phyloP scores from a whole-genome alignment of 345 rosid genomes.

The Carallia pectinifolia region DNA sequence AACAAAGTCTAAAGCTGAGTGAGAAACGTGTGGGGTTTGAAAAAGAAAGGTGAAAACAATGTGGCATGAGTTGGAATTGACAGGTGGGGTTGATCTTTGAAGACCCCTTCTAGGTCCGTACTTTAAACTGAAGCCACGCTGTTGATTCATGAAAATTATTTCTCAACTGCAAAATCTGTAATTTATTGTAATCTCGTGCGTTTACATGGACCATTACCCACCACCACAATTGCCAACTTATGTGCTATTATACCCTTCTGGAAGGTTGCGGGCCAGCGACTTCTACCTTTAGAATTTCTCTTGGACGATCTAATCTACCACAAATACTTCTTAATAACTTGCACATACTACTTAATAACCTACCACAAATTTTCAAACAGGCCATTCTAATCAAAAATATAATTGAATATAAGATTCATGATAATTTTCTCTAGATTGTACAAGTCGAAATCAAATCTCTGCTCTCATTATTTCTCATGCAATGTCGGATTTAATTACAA shows the following conservation, averaged over 20 bases:
- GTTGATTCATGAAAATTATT: constrained; percentile 42
- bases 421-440: no score
- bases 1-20: background rate
- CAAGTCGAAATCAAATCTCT: no score
- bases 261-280: constrained; percentile 18
- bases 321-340: background rate
- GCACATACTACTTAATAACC: background rate
- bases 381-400: no score
- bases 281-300: background rate
- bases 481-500: no score
- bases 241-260: constrained; percentile 33
- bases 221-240: constrained; percentile 27
- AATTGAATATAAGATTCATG: no score
- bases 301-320: background rate
- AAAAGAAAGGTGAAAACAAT: background rate
- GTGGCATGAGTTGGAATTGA: constrained; percentile 5
- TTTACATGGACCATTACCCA: constrained; percentile 29
- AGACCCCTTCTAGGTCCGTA: background rate
- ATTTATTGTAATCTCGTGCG: background rate
- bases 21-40: constrained; percentile 24
- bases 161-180: constrained; percentile 33
- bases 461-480: no score
- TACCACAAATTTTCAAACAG: no score
- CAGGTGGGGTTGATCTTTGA: constrained; percentile 8
- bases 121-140: constrained; percentile 10